Evolutionary conservation across 2,329 filamentous ascomycete genomes (phyloP).

Genomic region (Paecilomyces dactylethromorphus): DNA sequence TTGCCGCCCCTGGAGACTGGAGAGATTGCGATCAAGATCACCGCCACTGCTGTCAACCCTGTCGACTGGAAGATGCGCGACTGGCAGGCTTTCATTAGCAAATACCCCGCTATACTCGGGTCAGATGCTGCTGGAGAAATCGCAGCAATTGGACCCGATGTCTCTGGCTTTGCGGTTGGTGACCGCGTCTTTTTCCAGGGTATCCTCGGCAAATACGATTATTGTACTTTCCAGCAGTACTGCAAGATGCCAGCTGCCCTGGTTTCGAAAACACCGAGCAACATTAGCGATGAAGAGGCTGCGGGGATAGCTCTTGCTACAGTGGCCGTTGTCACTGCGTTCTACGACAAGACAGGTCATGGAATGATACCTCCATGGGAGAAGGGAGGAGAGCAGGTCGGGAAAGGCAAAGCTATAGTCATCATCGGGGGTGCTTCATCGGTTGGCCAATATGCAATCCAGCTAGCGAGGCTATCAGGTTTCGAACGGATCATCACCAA

Average conservation of each 20-base stretch:
- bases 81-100: constrained; percentile 11
- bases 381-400: constrained; percentile 11
- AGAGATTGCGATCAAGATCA: constrained; percentile 9
- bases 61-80: constrained; percentile 25
- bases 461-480: constrained; percentile 26
- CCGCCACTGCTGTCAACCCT: constrained; percentile 14
- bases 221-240: constrained; percentile 32
- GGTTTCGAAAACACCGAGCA: constrained; percentile 23
- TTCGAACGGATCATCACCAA: constrained; percentile 27
- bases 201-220: constrained; percentile 22
- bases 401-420: constrained; percentile 10
- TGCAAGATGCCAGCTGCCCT: constrained; percentile 26
- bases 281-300: constrained; percentile 23
- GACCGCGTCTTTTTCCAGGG: constrained; percentile 31
- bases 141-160: constrained; percentile 10
- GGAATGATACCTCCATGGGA: constrained; percentile 25
- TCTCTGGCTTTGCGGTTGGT: constrained; percentile 12
- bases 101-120: constrained; percentile 8
- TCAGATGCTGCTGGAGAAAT: constrained; percentile 15
- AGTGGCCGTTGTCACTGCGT: not conserved
- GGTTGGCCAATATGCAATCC: constrained; percentile 29
- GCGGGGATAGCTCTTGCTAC: constrained; percentile 13
- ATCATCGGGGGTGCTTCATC: constrained; percentile 31
- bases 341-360: not conserved
- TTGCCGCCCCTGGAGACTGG: constrained; percentile 9